Conservation (phyloP, 2,329 filamentous ascomycete genomes). For the Claviceps purpurea region DNA sequence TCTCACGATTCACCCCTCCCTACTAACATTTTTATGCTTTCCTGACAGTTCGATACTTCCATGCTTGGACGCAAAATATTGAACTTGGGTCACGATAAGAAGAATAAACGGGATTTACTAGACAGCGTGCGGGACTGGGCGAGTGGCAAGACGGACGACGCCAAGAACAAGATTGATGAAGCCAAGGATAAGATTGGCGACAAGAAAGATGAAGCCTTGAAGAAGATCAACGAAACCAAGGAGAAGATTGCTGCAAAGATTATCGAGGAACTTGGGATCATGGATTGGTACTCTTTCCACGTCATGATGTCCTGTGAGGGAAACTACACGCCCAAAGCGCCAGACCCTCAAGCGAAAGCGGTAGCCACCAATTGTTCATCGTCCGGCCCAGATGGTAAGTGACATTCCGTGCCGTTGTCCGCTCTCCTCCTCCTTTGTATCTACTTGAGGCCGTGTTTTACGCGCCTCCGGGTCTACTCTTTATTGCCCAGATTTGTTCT, state of each 20-base stretch:
- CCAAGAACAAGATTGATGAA: slow-evolving; percentile 25
- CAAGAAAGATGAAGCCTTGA: slow-evolving; percentile 23
- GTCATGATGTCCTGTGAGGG: slow-evolving; percentile 35
- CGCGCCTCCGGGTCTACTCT: too few relatives aligned
- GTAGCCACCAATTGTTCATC: slow-evolving; percentile 32
- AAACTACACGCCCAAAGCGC: slow-evolving; percentile 30
- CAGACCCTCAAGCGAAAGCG: slow-evolving; percentile 20
- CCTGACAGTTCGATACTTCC: slow-evolving; percentile 23
- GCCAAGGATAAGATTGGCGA: slow-evolving; percentile 27
- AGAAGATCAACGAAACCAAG: slow-evolving; percentile 25
- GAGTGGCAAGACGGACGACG: slow-evolving; percentile 19
- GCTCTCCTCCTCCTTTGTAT: not conserved
- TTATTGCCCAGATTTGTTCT: too few relatives aligned
- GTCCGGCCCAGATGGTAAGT: slow-evolving; percentile 4
- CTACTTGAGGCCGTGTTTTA: not conserved
- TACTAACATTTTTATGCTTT: not conserved
- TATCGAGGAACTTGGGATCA: slow-evolving; percentile 30
- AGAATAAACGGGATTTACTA: slow-evolving; percentile 14
- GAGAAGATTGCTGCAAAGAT: slow-evolving; percentile 27
- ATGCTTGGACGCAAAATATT: slow-evolving; percentile 23
- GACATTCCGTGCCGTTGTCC: not conserved
- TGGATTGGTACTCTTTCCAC: slow-evolving; percentile 39
- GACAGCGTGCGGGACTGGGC: slow-evolving; percentile 17
- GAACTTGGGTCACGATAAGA: slow-evolving; percentile 12
- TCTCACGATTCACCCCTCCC: not conserved